phyloP scores from a whole-genome alignment of 305 asterid genomes.

The Coffea humblotiana region DNA sequence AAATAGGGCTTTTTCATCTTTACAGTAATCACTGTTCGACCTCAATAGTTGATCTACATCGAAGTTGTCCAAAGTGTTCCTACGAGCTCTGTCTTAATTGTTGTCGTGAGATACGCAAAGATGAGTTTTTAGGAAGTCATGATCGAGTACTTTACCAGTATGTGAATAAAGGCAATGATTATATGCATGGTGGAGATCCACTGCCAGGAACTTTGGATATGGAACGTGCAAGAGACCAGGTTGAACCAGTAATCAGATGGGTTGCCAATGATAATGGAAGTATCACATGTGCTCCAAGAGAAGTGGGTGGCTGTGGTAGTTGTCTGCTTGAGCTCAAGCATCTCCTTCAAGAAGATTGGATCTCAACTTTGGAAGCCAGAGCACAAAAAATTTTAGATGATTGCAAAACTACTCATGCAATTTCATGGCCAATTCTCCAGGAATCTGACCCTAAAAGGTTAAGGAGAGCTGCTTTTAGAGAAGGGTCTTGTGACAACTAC shows the following conservation, averaged over 20 bases:
- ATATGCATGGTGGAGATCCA: slow-evolving; percentile 86
- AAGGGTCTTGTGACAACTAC: slow-evolving; percentile 47
- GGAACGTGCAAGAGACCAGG: slow-evolving; percentile 27
- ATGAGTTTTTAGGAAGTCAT: slow-evolving; percentile 41
- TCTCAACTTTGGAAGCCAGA: slow-evolving; percentile 48
- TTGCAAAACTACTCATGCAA: slow-evolving; percentile 19
- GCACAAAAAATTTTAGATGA: slow-evolving; percentile 39
- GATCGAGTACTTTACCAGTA: slow-evolving; percentile 32
- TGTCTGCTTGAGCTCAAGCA: slow-evolving; percentile 65
- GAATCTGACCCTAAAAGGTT: slow-evolving; percentile 32
- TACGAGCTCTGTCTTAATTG: slow-evolving; percentile 85
- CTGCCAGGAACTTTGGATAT: slow-evolving; percentile 32
- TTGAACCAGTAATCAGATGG: slow-evolving; percentile 39
- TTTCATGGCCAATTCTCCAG: slow-evolving; percentile 20
- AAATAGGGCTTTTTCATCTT: slow-evolving; percentile 15
- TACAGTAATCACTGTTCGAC: slow-evolving; percentile 87
- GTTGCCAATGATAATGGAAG: slow-evolving; percentile 35
- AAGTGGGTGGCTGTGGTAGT: slow-evolving; percentile 79
- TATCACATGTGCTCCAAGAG: slow-evolving; percentile 62
- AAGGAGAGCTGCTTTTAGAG: slow-evolving; percentile 47
- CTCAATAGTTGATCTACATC: slow-evolving; percentile 88
- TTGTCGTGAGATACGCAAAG: slow-evolving; percentile 60
- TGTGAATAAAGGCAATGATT: slow-evolving; percentile 52
- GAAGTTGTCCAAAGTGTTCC: slow-evolving; percentile 79
- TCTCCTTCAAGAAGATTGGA: slow-evolving; percentile 72